A percentile compares a stretch with the other conserved stretches of the same genome.
Conservation (phyloP, 768 basidiomycete species). For the Sarcodon aspratus region DNA sequence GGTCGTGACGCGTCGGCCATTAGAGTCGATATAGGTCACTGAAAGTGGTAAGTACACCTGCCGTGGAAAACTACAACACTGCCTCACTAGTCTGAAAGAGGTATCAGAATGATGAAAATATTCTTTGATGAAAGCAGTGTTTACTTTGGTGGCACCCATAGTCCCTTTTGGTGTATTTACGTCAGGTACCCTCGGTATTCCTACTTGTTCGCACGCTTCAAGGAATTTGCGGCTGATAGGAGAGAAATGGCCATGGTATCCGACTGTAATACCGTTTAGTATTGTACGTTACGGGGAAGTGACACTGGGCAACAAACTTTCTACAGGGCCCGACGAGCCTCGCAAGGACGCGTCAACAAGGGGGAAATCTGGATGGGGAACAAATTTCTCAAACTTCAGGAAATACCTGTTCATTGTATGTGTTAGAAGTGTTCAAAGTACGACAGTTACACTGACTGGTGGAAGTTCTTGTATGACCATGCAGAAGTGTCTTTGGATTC, state of each 20-base stretch:
- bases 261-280: constrained; percentile 21
- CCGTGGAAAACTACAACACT: neutral
- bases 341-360: constrained; percentile 32
- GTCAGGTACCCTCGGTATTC: constrained; percentile 42
- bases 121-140: constrained; percentile 7
- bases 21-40: constrained; percentile 60
- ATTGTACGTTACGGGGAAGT: neutral
- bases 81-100: too few relatives aligned
- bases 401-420: constrained; percentile 38
- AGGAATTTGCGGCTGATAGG: constrained; percentile 39
- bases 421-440: neutral
- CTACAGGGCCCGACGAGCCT: constrained; percentile 44
- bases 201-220: constrained; percentile 35
- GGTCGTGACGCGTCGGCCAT: constrained; percentile 43
- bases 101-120: too few relatives aligned
- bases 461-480: constrained; percentile 51
- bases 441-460: constrained; percentile 22
- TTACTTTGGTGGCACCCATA: constrained; percentile 48
- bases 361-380: constrained; percentile 37
- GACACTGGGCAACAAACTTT: constrained; percentile 10
- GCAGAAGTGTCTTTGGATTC: constrained; percentile 33
- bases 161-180: constrained; percentile 48
- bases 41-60: neutral
- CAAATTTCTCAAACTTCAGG: constrained; percentile 53
- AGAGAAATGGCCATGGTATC: constrained; percentile 41